phyloP scores from a whole-genome alignment of 2,329 filamentous ascomycete genomes.

The Alternaria consortialis region DNA sequence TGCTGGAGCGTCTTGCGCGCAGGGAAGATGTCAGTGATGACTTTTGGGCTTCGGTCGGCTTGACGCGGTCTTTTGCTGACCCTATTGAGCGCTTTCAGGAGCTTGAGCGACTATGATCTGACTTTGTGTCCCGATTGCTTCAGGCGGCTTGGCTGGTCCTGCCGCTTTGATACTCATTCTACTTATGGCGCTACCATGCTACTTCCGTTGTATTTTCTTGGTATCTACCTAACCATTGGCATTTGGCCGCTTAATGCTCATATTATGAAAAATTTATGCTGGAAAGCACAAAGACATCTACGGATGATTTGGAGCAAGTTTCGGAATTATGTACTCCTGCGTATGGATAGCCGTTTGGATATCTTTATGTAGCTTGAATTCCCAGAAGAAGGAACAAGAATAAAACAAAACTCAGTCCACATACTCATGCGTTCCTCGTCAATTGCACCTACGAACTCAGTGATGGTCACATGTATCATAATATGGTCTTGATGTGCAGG shows the following conservation, averaged over 20 bases:
- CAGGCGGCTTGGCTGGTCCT: constrained; percentile 7
- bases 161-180: constrained; percentile 1
- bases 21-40: constrained; percentile 81
- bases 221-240: not conserved
- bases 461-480: not conserved
- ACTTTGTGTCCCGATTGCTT: not conserved
- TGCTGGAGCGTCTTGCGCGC: constrained; percentile 74
- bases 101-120: constrained; percentile 37
- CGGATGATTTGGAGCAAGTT: constrained; percentile 3
- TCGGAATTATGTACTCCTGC: not conserved
- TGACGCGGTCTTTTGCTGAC: constrained; percentile 48
- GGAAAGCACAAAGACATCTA: not conserved
- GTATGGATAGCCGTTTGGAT: not conserved
- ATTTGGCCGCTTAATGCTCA: constrained; percentile 4
- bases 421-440: not conserved
- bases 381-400: not conserved
- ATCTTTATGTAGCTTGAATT: not conserved
- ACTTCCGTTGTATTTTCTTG: not conserved
- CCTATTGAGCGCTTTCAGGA: constrained; percentile 48
- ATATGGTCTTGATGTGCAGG: not conserved
- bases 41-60: constrained; percentile 70
- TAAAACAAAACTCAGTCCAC: not conserved
- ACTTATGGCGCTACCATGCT: constrained; percentile 3
- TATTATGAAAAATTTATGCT: not conserved
- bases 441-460: not conserved